Base-by-base conservation (phyloP, 345 rosid species). In the Camelina laxa region DNA sequence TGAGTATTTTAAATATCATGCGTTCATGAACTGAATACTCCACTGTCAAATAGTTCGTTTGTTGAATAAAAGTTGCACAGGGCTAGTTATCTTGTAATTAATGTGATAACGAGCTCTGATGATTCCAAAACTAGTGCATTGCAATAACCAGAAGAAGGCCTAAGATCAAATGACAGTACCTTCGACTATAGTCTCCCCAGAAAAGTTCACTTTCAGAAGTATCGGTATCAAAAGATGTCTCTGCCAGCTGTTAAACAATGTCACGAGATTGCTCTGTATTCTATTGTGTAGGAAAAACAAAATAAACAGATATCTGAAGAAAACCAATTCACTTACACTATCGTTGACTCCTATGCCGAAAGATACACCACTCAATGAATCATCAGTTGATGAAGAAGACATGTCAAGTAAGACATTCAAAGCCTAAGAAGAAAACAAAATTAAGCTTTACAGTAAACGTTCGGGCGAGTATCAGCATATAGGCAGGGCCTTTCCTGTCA, bases 401-500 rank as follows among this genome's bases (percentile, higher is more conserved):
- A 91, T 77, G 78, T 83, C 91, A 74, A 91, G 89, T 81, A 94
- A 82, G 20, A 70, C 75, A 75, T 87, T 85, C 86, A 90, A 76
- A 16, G 98, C 96, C 97, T 94, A 77, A 70, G 86, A 36, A 80
- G 79, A 68, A 73, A 79, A 68, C 2, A 73, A 16, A 4, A 71
- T 60, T 33, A 67, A 72, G 54, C 73, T 36, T 51, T 4, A 19
- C 38, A 68, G 68, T 10, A 44, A 67, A 36, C 15, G 8, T 61
- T 3, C 81, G 67, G 76, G 73, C 64, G 6, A 73, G 66, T 60
- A 62, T 33, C 79, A 79, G 78, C 71, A 56, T 21, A 66, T 51
- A 9, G 27, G 72, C 76, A 71, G 72, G 36, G 21, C 31, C 60
- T 45, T 24, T 33, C 57, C 72, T 71, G 56, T 65, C 30, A 41